Conservation (phyloP, 768 basidiomycete species). For the Sistotremastrum suecicum region DNA sequence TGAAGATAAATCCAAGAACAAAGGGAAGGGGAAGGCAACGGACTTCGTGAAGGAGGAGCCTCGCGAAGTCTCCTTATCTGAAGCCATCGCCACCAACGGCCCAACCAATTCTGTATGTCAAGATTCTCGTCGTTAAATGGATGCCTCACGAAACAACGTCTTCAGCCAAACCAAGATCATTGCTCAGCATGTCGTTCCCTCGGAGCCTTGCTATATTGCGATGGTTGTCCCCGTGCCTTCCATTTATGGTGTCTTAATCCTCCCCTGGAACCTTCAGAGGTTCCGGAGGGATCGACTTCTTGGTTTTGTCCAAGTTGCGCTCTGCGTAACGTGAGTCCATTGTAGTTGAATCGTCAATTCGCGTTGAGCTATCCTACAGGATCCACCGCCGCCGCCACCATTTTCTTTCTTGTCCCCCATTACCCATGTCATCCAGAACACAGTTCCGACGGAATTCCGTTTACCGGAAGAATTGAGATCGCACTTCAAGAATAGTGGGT, state of each 20-base stretch:
- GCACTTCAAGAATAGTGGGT: slow-evolving; percentile 79
- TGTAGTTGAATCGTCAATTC: slow-evolving; percentile 14
- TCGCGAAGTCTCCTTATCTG: slow-evolving; percentile 20
- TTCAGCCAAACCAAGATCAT: slow-evolving; percentile 61
- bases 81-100: background rate
- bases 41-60: slow-evolving; percentile 37
- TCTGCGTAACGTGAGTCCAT: slow-evolving; percentile 42
- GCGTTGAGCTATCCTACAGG: slow-evolving; percentile 23
- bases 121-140: slow-evolving; percentile 8
- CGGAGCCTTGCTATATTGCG: slow-evolving; percentile 89
- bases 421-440: slow-evolving; percentile 50
- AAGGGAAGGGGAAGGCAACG: slow-evolving; percentile 34
- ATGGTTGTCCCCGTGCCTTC: slow-evolving; percentile 91
- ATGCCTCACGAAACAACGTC: slow-evolving; percentile 2
- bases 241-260: slow-evolving; percentile 96
- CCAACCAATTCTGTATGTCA: slow-evolving; percentile 21
- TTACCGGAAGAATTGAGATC: slow-evolving; percentile 73
- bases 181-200: slow-evolving; percentile 71
- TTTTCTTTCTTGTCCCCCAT: slow-evolving; percentile 59
- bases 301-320: slow-evolving; percentile 72
- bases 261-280: slow-evolving; percentile 77
- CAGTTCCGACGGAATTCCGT: slow-evolving; percentile 70
- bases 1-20: slow-evolving; percentile 17
- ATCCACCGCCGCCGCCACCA: slow-evolving; percentile 53
- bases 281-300: slow-evolving; percentile 56